phyloP scores from a whole-genome alignment of 148 eudicot species.

The Talinum fruticosum region DNA sequence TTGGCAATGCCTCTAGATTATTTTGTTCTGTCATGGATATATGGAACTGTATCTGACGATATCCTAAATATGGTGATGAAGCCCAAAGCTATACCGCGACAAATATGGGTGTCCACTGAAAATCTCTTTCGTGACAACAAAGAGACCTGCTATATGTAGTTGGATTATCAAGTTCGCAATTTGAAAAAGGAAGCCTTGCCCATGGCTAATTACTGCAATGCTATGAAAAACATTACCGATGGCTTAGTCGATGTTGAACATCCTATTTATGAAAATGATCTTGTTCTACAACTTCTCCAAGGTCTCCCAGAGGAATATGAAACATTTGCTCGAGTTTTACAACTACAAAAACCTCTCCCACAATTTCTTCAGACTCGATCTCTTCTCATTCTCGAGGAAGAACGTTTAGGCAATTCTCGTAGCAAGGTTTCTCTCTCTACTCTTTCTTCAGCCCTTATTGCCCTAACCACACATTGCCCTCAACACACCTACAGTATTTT shows the following conservation, averaged over 20 bases:
- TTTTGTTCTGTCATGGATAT: not conserved
- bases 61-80: not conserved
- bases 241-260: not conserved
- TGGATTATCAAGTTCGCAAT: not conserved
- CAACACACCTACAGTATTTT: no score
- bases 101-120: not conserved
- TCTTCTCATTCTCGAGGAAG: not conserved
- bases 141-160: not conserved
- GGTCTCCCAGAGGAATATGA: not conserved
- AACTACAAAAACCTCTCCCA: not conserved
- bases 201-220: not conserved
- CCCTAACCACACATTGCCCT: not conserved
- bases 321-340: not conserved
- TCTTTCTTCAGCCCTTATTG: not conserved
- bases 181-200: not conserved
- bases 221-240: not conserved
- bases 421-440: not conserved
- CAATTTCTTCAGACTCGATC: not conserved
- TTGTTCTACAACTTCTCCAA: not conserved
- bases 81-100: not conserved
- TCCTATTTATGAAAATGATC: not conserved
- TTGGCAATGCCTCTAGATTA: no score
- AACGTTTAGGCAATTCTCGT: not conserved
- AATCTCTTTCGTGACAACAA: not conserved
- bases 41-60: not conserved